Evolutionary conservation across 208 protist species (phyloP).

Genomic region (Leishmania tropica): DNA sequence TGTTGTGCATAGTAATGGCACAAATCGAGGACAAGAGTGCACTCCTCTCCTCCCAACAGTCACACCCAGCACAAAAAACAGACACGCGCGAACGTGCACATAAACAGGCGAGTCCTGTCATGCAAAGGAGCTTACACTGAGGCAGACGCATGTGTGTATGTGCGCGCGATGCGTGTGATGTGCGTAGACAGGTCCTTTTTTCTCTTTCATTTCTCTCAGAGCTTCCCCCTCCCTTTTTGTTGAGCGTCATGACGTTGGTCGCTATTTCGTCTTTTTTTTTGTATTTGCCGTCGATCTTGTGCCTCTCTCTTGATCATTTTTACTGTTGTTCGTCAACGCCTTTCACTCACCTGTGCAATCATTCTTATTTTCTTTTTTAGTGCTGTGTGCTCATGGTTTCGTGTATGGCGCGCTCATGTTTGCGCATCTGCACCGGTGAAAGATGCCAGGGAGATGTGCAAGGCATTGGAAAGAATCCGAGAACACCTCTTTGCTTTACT

Average conservation of each 20-base stretch:
- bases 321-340: neutral
- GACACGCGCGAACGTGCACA: neutral
- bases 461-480: neutral
- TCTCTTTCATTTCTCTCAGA: neutral
- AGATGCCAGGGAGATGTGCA: neutral
- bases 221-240: neutral
- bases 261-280: neutral
- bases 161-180: neutral
- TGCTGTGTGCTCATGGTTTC: neutral
- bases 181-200: neutral
- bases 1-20: neutral
- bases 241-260: neutral
- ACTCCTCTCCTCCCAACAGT: neutral
- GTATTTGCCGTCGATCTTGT: neutral
- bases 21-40: neutral
- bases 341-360: neutral
- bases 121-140: neutral
- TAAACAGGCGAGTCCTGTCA: neutral
- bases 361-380: slow-evolving; percentile 12
- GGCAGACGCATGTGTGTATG: neutral
- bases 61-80: neutral
- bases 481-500: neutral
- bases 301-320: slow-evolving; percentile 1
- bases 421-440: slow-evolving; percentile 8
- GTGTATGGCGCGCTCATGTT: neutral